Evolutionary conservation across 805 yeast genomes (phyloP).

Genomic region (Danielia reshetovae): DNA sequence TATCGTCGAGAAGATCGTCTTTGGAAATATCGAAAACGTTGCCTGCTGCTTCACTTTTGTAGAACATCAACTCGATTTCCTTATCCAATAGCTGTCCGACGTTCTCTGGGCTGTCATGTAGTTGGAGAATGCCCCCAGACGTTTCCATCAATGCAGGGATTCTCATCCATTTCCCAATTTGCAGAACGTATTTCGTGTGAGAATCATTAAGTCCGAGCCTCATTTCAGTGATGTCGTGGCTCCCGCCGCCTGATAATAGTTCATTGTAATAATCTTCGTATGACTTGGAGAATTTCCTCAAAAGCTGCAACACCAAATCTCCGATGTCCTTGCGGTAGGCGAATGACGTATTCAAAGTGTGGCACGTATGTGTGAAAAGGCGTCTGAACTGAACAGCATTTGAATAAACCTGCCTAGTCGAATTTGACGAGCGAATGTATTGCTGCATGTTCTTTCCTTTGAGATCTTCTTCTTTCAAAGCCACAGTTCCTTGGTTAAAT

Average conservation of each 20-base stretch:
- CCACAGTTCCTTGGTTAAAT: conserved; percentile 8
- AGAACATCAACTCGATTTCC: conserved; percentile 28
- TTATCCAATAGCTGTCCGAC: conserved; percentile 14
- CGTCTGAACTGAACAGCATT: conserved; percentile 46
- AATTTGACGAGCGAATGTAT: not conserved
- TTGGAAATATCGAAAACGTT: conserved; percentile 33
- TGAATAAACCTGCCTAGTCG: conserved; percentile 23
- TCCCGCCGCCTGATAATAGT: conserved; percentile 31
- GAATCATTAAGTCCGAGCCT: conserved; percentile 2
- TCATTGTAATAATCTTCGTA: conserved; percentile 34
- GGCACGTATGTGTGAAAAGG: conserved; percentile 46
- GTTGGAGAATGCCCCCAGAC: conserved; percentile 10
- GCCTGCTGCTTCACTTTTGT: conserved; percentile 12
- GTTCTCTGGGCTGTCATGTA: conserved; percentile 2
- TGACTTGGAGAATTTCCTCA: conserved; percentile 30
- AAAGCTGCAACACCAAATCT: conserved; percentile 36
- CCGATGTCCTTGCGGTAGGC: conserved; percentile 57
- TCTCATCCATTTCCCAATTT: conserved; percentile 30
- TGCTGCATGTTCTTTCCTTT: conserved; percentile 1
- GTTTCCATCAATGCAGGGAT: conserved; percentile 27
- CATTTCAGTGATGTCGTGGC: conserved; percentile 16
- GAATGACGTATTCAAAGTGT: conserved; percentile 56
- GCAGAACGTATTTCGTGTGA: conserved; percentile 21
- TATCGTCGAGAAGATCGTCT: conserved; percentile 52
- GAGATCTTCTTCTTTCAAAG: conserved; percentile 6